Percentiles rank a stretch among this genome's conserved stretches.
These are phyloP conservation scores for Penicillium fuscoglaucum DNA, from an alignment of 2,329 filamentous ascomycete species.

Conservation along the genomic window DNA sequence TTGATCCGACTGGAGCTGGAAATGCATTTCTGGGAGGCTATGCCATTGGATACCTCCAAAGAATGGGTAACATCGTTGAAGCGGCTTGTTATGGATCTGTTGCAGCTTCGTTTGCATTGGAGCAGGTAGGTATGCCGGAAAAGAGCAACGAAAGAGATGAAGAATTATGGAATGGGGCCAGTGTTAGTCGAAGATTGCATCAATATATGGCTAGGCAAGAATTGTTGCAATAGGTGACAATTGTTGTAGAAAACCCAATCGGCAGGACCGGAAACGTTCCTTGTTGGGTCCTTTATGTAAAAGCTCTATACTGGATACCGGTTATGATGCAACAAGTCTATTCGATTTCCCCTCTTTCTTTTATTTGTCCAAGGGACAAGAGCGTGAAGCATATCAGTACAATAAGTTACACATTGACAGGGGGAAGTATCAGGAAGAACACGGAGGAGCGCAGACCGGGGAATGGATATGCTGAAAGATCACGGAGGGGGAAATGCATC, in stretches of 20 bases:
- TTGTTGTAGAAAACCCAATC: neutral
- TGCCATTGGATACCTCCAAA: slow-evolving; percentile 27
- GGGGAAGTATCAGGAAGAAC: slow-evolving; percentile 14
- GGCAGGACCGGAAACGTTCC: neutral
- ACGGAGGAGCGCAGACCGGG: slow-evolving; percentile 24
- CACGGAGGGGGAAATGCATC: slow-evolving; percentile 18
- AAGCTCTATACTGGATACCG: neutral
- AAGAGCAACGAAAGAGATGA: neutral
- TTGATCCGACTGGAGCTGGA: slow-evolving; percentile 41
- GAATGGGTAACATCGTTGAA: slow-evolving; percentile 18
- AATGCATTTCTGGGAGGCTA: slow-evolving; percentile 41
- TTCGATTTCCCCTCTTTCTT: slow-evolving; percentile 29
- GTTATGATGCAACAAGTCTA: slow-evolving; percentile 28
- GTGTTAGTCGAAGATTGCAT: slow-evolving; percentile 15
- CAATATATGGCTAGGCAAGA: slow-evolving; percentile 17
- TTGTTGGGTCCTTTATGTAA: neutral
- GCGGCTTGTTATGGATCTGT: slow-evolving; percentile 36
- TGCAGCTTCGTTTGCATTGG: slow-evolving; percentile 35
- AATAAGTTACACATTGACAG: slow-evolving; percentile 30
- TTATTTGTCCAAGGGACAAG: slow-evolving; percentile 13
- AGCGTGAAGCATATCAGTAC: slow-evolving; percentile 29
- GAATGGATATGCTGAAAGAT: slow-evolving; percentile 26
- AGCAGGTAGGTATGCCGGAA: slow-evolving; percentile 34
- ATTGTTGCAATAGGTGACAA: neutral
- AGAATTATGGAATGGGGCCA: slow-evolving; percentile 25